Percentiles rank a stretch among this genome's conserved stretches.
phyloP scores from a whole-genome alignment of 2,329 filamentous ascomycete species.

The Epichloe sibirici region DNA sequence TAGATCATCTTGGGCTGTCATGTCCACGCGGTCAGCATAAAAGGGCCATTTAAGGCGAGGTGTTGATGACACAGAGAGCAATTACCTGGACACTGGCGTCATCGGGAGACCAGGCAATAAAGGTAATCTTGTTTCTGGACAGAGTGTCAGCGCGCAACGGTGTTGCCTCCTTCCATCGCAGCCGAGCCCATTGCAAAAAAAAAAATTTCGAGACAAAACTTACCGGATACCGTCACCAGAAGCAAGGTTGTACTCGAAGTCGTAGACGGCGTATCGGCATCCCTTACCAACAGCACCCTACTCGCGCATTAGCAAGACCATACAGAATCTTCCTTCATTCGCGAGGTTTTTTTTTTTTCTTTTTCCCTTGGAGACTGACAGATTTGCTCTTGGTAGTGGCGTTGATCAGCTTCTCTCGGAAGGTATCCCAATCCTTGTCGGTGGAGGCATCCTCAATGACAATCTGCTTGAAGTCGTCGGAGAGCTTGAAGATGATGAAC shows the following conservation, averaged over 20 bases:
- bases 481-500: slow-evolving; percentile 82
- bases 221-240: slow-evolving; percentile 63
- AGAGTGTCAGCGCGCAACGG: slow-evolving; percentile 10
- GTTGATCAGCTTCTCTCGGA: slow-evolving; percentile 65
- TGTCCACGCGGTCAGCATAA: not conserved
- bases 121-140: slow-evolving; percentile 61
- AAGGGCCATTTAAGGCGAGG: slow-evolving; percentile 5
- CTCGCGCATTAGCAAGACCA: not conserved
- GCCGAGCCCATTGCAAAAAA: too few species aligned
- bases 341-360: too few species aligned
- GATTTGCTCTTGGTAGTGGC: slow-evolving; percentile 60
- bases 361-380: slow-evolving; percentile 29
- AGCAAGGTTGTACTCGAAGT: slow-evolving; percentile 65
- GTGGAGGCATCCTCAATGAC: slow-evolving; percentile 63
- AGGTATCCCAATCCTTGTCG: slow-evolving; percentile 55
- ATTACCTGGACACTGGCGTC: slow-evolving; percentile 63
- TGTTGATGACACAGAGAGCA: too few species aligned
- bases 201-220: not conserved
- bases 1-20: slow-evolving; percentile 76
- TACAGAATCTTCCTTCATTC: too few species aligned
- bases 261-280: slow-evolving; percentile 74
- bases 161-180: too few species aligned
- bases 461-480: slow-evolving; percentile 71
- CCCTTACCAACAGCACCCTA: slow-evolving; percentile 51
- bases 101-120: slow-evolving; percentile 72